Evolutionary conservation across 2,329 filamentous ascomycete species (phyloP).

Genomic region (Xylaria sp.): DNA sequence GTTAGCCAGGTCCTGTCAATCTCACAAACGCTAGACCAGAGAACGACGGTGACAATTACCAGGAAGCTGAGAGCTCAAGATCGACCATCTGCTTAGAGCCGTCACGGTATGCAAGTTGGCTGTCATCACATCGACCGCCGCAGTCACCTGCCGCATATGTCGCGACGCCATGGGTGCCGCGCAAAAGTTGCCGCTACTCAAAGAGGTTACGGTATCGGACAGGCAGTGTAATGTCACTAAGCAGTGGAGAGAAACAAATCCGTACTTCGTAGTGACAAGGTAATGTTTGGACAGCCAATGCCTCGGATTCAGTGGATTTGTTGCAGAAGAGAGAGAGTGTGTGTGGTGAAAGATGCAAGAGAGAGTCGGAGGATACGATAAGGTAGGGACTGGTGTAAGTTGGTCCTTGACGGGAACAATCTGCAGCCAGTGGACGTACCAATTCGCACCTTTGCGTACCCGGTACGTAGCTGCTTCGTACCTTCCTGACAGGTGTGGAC

Average conservation of each 20-base stretch:
- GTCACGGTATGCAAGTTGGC: slow-evolving; percentile 54
- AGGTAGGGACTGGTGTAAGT: neutral
- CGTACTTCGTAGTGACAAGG: neutral
- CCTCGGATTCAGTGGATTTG: neutral
- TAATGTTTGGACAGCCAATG: neutral
- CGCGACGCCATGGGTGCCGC: slow-evolving; percentile 25
- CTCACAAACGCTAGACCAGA: neutral
- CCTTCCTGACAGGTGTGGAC: no score
- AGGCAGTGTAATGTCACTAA: slow-evolving; percentile 1
- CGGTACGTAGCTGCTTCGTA: no score
- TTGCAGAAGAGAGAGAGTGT: neutral
- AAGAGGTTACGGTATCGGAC: slow-evolving; percentile 9
- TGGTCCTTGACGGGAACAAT: neutral
- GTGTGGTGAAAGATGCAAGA: neutral
- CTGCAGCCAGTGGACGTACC: neutral
- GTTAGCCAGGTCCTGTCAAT: slow-evolving; percentile 10
- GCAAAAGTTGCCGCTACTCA: slow-evolving; percentile 11
- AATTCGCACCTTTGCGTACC: neutral
- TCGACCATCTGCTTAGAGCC: slow-evolving; percentile 77
- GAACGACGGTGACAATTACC: slow-evolving; percentile 38
- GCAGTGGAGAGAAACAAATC: slow-evolving; percentile 9
- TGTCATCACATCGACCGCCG: slow-evolving; percentile 17
- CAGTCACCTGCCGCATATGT: slow-evolving; percentile 23
- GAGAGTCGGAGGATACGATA: neutral
- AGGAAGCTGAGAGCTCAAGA: slow-evolving; percentile 66